Evolutionary conservation across 2,329 filamentous ascomycete genomes (phyloP), one percentile per base, ranked within the genome.

Genomic region (Fusarium sp.): DNA sequence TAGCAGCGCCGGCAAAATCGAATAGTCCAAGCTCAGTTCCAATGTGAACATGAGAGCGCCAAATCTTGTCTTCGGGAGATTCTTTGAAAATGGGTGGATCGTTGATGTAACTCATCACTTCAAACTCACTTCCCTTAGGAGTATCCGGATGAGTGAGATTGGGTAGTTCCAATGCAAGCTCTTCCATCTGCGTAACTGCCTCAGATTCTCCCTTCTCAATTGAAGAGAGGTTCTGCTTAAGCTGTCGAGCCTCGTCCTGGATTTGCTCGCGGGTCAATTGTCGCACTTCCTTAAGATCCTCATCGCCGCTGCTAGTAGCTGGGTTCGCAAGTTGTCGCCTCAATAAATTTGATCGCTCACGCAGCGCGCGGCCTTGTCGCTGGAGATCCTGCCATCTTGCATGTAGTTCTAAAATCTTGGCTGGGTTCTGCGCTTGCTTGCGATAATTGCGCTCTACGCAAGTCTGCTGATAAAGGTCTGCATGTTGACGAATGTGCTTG

Each of bases 401-500:
- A 72, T 88, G 86, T 11, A 91, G 81, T 11, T 78, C 78, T 55
- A 82, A 80, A 72, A 92, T 91, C 56, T 81, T 85, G 11, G 81
- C 78, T 0, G 90, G 88, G 72, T 89, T 84, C 16, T 79, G 74
- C 39, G 86, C 82, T 69, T 88, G 86, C 26, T 79, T 72, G 62
- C 78, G 84, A 81, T 98, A 98, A 79, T 98, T 98, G 72, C 96
- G 90, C 71, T 94, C 90, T 63, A 91, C 78, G 80, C 93, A 97
- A 77, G 97, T 98, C 71, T 91, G 85, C 73, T 91, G 87, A 83
- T 98, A 92, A 18, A 97, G 85, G 16, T 90, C 88, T 18, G 92
- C 89, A 80, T 97, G 92, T 76, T 93, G 88, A 61, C 94, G 94
- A 78, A 99, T 97, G 81, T 96, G 91, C 79, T 93, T 95, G 77